These are phyloP conservation scores for Ophiostoma ulmi DNA, from an alignment of 2,329 filamentous ascomycete species.

Conservation along the genomic window DNA sequence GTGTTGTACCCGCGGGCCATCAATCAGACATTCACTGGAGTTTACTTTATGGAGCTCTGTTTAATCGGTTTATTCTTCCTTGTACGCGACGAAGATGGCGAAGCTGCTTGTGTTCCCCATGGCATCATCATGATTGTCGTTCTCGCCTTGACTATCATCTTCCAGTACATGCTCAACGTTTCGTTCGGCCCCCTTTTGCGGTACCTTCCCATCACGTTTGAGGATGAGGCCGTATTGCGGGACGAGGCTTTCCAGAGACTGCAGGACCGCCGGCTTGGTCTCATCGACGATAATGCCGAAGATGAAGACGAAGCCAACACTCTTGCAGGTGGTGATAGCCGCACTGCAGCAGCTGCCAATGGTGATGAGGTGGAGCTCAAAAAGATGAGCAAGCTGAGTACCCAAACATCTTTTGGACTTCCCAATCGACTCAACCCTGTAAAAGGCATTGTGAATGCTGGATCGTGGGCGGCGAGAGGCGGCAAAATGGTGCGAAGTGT, in stretches of 20 bases:
- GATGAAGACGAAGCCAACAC: conserved; percentile 31
- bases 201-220: conserved; percentile 88
- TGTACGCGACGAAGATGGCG: conserved; percentile 51
- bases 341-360: background rate
- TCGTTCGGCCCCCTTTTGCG: conserved; percentile 81
- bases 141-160: conserved; percentile 64
- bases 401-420: conserved; percentile 28
- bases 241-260: conserved; percentile 82
- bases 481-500: conserved; percentile 46
- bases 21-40: conserved; percentile 89
- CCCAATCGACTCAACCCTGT: conserved; percentile 38
- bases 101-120: conserved; percentile 63
- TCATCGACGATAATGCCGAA: conserved; percentile 46
- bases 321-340: conserved; percentile 19
- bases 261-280: conserved; percentile 64
- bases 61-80: conserved; percentile 88
- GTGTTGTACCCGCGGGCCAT: conserved; percentile 86
- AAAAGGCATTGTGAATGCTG: conserved; percentile 45
- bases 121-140: conserved; percentile 80
- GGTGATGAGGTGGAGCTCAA: conserved; percentile 37
- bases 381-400: conserved; percentile 30
- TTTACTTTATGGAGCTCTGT: conserved; percentile 92
- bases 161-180: conserved; percentile 73
- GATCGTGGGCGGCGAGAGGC: conserved; percentile 45
- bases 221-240: conserved; percentile 88